Evolutionary conservation across 148 eudicot genomes (phyloP).

Genomic region (Nepenthes mirabilis): DNA sequence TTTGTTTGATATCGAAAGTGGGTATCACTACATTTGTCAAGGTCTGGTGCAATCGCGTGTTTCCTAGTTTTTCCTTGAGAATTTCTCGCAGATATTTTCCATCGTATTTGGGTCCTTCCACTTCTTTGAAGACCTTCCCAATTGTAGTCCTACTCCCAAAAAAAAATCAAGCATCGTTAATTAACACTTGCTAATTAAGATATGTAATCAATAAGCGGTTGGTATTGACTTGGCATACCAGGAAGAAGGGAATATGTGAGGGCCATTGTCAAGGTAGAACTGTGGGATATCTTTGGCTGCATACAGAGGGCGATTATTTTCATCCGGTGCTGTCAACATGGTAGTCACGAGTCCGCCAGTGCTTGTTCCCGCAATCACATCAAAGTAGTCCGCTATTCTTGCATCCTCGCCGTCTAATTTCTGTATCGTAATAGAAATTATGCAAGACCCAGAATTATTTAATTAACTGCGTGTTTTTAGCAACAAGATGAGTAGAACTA

Average conservation of each 20-base stretch:
- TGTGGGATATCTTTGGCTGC: conserved; percentile 31
- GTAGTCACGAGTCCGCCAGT: conserved; percentile 34
- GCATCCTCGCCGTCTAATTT: conserved; percentile 31
- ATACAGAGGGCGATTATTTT: conserved; percentile 27
- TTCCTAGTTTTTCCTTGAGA: conserved; percentile 20
- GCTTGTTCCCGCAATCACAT: conserved; percentile 39
- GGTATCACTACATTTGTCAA: conserved; percentile 37
- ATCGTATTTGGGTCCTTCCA: conserved; percentile 30
- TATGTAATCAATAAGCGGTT: not conserved
- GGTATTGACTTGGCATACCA: conserved; percentile 3
- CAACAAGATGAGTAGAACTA: not conserved
- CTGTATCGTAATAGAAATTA: conserved; percentile 8
- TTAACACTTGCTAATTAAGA: not conserved
- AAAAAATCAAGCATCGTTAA: not conserved
- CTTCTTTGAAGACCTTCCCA: conserved; percentile 9
- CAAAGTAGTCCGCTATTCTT: conserved; percentile 37
- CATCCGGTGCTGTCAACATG: conserved; percentile 30
- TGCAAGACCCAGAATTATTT: not conserved
- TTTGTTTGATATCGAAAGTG: conserved; percentile 31
- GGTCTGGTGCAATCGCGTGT: conserved; percentile 18
- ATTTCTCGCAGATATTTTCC: conserved; percentile 27
- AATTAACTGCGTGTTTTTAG: not conserved
- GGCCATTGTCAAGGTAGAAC: conserved; percentile 31
- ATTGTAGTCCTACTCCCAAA: conserved; percentile 1
- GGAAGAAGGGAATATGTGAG: conserved; percentile 28